Conservation (phyloP, 2,329 filamentous ascomycete species). For the Ophiocordyceps sinensis region DNA sequence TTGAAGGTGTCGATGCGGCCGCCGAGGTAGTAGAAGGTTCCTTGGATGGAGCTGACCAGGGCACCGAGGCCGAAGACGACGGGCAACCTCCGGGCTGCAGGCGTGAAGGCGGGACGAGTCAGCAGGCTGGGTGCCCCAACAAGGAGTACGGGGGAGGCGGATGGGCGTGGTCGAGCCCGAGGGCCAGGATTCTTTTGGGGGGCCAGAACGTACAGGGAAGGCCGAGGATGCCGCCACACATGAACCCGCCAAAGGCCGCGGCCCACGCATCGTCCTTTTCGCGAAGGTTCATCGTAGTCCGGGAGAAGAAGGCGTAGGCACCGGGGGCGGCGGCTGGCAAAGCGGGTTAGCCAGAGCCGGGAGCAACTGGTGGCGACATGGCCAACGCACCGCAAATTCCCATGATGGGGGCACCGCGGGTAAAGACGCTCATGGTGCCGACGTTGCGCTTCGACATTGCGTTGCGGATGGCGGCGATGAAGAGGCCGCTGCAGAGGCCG, state of each 20-base stretch:
- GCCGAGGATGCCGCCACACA: conserved; percentile 59
- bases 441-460: conserved; percentile 72
- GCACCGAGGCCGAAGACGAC: conserved; percentile 54
- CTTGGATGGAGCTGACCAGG: conserved; percentile 40
- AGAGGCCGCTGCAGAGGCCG: conserved; percentile 52
- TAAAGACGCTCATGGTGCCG: conserved; percentile 67
- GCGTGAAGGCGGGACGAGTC: neutral
- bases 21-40: conserved; percentile 54
- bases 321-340: conserved; percentile 42
- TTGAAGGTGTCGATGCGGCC: conserved; percentile 39
- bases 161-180: neutral
- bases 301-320: conserved; percentile 63
- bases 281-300: conserved; percentile 69
- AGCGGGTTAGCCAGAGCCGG: neutral
- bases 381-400: conserved; percentile 24
- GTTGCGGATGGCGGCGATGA: conserved; percentile 71
- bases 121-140: neutral
- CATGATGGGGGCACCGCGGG: conserved; percentile 62
- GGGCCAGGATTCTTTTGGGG: neutral
- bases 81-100: conserved; percentile 40
- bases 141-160: neutral
- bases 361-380: neutral
- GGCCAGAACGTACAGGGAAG: conserved; percentile 46
- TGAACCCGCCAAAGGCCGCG: conserved; percentile 59
- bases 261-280: conserved; percentile 72